Base-by-base conservation (phyloP, 805 yeast species). In the Ogataea henricii region DNA sequence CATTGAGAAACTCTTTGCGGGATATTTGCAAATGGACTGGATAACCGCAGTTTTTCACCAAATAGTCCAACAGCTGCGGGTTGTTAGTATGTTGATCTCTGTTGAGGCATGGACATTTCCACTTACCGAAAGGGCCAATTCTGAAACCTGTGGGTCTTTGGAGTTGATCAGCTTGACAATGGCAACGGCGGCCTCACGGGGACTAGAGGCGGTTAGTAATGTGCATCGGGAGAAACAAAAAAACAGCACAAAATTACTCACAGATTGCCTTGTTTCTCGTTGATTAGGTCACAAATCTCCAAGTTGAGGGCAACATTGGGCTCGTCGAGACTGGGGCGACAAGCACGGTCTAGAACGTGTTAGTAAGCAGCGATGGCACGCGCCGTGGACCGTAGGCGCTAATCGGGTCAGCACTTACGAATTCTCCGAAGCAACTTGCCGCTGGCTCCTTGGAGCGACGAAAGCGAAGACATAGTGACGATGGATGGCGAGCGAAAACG, bases 41-140 rank as follows among this genome's bases (percentile, higher is more conserved):
- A 66, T 92, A 94, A 4, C 98, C 99, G 71, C 99, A 94, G 72
- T 94, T 94, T 70, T 94, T 94, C 45, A 94, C 99, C 57, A 94
- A 73, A 45, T 89, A 89, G 64, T 94, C 99, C 52, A 94, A 77
- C 43, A 80, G 61, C 42, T 39, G 23, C n/a, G n/a, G 23, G n/a
- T 4, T 14, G 37, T 34, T 34, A 34, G 37, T 34, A 34, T 34
- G n/a, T 7, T 20, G 22, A 17, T 9, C 18, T 16, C 51, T 47
- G 30, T 14, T 14, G 17, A n/a, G 23, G 25, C 20, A 26, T 45
- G 38, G 46, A 45, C 10, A 17, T 8, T 16, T 4, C 6, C 17
- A 52, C 55, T 41, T 46, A 52, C 55, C 57, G 66, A 63, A 32
- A 89, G 70, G 1, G 90, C 79, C 54, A 94, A 69, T 8, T 97